Conservation (phyloP, 169 alveolate species). For the Plasmodium gonderi region DNA sequence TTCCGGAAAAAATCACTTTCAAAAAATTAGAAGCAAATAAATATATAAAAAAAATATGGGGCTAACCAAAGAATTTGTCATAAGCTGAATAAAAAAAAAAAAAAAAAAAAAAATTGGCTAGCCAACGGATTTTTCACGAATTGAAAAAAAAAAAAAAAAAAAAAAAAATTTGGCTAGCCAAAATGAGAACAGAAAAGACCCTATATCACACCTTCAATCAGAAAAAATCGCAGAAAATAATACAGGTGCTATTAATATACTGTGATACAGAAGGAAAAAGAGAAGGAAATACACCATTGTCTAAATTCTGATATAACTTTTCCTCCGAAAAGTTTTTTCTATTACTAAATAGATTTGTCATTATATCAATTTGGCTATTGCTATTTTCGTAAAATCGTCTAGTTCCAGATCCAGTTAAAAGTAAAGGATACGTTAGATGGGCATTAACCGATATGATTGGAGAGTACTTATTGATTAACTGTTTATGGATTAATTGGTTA, state of each 20-base stretch:
- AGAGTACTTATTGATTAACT: conserved; percentile 43
- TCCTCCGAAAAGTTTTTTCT: neutral
- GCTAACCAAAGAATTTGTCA: too few species aligned
- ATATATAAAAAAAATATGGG: too few species aligned
- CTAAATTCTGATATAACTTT: neutral
- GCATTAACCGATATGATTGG: conserved; percentile 23
- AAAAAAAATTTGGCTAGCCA: neutral
- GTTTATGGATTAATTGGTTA: conserved; percentile 16
- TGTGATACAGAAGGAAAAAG: neutral
- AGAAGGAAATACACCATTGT: neutral
- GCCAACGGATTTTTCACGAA: too few species aligned
- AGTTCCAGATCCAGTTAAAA: conserved; percentile 65
- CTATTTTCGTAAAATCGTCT: conserved; percentile 56
- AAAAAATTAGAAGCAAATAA: too few species aligned
- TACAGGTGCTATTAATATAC: conserved; percentile 52
- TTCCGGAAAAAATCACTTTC: too few species aligned
- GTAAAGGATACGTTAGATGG: conserved; percentile 35
- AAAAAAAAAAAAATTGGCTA: too few species aligned
- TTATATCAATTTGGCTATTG: conserved; percentile 10
- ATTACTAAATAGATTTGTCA: conserved; percentile 4
- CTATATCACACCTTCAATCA: neutral
- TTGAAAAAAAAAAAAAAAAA: too few species aligned
- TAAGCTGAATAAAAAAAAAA: too few species aligned
- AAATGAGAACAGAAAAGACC: neutral
- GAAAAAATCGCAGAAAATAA: conserved; percentile 13